phyloP scores from a whole-genome alignment of 164 flowering plant species.

The Stephania cephalantha region DNA sequence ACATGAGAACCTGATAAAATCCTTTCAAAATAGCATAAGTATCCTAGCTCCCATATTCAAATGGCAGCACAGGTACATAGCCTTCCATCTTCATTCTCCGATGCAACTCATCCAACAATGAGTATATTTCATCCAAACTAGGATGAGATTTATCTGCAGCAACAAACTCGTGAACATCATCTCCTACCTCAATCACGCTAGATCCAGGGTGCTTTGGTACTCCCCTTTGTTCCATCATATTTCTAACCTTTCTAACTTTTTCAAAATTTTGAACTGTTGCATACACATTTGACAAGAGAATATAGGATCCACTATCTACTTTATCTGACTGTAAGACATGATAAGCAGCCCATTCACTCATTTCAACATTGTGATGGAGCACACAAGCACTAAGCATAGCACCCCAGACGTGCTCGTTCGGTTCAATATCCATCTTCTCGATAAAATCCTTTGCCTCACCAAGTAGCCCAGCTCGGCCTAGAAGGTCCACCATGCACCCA shows the following conservation, averaged over 20 bases:
- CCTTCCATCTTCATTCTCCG: conserved; percentile 9
- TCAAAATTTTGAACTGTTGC: conserved; percentile 15
- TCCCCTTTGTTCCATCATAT: conserved; percentile 11
- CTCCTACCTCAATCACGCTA: conserved; percentile 19
- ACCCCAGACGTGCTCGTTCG: conserved; percentile 14
- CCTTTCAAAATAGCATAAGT: too few relatives aligned
- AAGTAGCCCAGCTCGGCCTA: conserved; percentile 15
- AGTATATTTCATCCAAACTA: conserved; percentile 11
- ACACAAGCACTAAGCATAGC: conserved; percentile 13
- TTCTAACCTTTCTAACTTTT: conserved; percentile 10
- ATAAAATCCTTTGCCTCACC: conserved; percentile 15
- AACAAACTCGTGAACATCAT: conserved; percentile 15
- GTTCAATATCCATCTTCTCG: conserved; percentile 10
- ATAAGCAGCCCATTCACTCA: conserved; percentile 11
- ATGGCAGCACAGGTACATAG: not conserved
- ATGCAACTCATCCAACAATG: not conserved
- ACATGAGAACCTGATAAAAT: too few relatives aligned
- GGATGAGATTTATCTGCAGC: conserved; percentile 12
- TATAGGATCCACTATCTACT: conserved; percentile 13
- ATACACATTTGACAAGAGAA: conserved; percentile 16
- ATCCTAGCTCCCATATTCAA: too few relatives aligned
- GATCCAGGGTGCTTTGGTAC: conserved; percentile 15
- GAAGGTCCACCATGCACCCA: conserved; percentile 21
- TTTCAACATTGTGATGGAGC: conserved; percentile 10
- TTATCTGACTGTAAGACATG: conserved; percentile 8